Evolutionary conservation across 2,329 filamentous ascomycete species (phyloP), one percentile per base, ranked within the genome.

Genomic region (Trichoderma atroviride): DNA sequence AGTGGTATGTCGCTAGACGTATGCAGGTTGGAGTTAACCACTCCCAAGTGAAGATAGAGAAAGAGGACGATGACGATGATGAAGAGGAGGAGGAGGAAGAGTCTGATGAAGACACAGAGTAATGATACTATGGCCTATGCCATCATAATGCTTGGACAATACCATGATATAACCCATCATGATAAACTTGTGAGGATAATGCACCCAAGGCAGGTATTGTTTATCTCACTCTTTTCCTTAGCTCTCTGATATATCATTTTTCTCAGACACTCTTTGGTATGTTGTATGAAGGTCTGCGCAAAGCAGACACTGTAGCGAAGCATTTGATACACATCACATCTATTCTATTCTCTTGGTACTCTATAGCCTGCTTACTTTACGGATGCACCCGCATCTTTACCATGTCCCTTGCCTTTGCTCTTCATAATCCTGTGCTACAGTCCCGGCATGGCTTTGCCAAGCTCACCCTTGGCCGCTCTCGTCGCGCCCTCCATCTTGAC

Each of bases 21-120:
- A 99, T 99, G 96, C 95, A 96, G 14, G 95, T 99, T 11, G 95
- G 95, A 14, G 93, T 97, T 79, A 92, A 92, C 13, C 84, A 85
- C 81, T 86, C 72, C 86, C 89, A 73, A 83, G 85, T 27, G 77
- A 40, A 10, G 22, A 52, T 19, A 11, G 67, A 33, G 47, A 60
- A 69, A 13, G 60, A 69, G n/a, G 60, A 69, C 0, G 60, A 69
- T 0, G 60, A 67, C 9, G 64, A 58, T 2, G 57, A 60, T 2
- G 57, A 60, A 1, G 57, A 64, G 9, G 61, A 69, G 14, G 66
- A 55, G 5, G 56, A 69, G 10, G 60, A 69, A 52, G 65, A 68
- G 16, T 53, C 31, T 5, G 31, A 37, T 43, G 65, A 61, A 31
- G 65, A 68, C 27, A 64, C 61, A n/a, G 37, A 66, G 53, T 68